phyloP scores from a whole-genome alignment of 148 eudicot species.

The Polygonum maritimum region DNA sequence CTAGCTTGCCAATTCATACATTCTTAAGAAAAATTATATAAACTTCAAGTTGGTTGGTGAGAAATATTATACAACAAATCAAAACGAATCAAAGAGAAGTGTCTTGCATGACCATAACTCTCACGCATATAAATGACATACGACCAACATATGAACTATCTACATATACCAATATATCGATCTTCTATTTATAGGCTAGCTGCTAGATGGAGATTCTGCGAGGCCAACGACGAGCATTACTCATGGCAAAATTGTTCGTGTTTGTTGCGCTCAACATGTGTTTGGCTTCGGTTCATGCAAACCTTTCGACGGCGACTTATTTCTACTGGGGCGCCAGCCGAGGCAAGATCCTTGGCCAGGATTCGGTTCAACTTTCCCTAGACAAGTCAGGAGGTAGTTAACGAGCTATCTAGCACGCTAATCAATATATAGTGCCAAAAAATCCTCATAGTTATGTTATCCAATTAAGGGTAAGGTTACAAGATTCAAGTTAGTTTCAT shows the following conservation, averaged over 20 bases:
- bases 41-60: background rate
- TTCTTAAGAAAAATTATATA: background rate
- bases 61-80: background rate
- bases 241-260: constrained; percentile 20
- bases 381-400: constrained; percentile 36
- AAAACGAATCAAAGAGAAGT: background rate
- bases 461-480: too few species aligned
- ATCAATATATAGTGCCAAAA: background rate
- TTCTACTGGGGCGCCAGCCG: constrained; percentile 41
- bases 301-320: constrained; percentile 16
- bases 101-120: constrained; percentile 1
- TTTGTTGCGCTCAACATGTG: constrained; percentile 21
- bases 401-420: background rate
- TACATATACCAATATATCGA: background rate
- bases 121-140: background rate
- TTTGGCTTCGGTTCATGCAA: constrained; percentile 25
- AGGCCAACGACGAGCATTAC: constrained; percentile 10
- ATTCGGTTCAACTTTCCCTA: constrained; percentile 29
- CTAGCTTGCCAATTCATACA: too few species aligned
- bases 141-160: background rate
- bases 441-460: background rate
- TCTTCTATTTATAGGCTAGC: background rate
- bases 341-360: constrained; percentile 14
- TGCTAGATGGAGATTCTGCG: constrained; percentile 13
- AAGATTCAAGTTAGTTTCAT: too few species aligned